These are phyloP conservation scores for Wallacemonas sp. DNA, from an alignment of 208 protist species.

Conservation along the genomic window DNA sequence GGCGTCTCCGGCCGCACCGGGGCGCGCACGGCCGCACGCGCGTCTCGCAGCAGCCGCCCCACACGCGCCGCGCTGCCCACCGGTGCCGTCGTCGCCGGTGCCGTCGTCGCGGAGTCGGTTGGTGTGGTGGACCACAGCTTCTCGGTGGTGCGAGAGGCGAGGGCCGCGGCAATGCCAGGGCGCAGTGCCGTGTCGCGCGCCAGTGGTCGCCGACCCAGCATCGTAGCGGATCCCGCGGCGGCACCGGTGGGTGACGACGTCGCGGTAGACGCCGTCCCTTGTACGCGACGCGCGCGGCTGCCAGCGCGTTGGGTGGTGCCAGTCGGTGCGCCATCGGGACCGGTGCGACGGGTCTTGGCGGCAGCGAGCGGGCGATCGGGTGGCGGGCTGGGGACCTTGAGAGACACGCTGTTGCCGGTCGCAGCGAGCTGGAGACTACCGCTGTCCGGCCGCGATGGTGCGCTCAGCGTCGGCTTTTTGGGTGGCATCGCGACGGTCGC, in stretches of 20 bases:
- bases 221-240: not conserved
- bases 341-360: not conserved
- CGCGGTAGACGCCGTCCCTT: not conserved
- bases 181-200: slow-evolving; percentile 2
- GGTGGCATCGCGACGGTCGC: slow-evolving; percentile 16
- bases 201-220: too few species aligned
- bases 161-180: slow-evolving; percentile 9
- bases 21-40: slow-evolving; percentile 48
- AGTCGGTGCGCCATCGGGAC: too few species aligned
- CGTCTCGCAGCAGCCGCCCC: slow-evolving; percentile 53
- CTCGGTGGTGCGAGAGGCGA: slow-evolving; percentile 8
- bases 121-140: not conserved
- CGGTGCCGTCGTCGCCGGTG: not conserved
- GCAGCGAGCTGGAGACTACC: not conserved
- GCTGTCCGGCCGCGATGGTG: not conserved
- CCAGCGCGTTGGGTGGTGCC: not conserved
- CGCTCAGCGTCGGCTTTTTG: slow-evolving; percentile 13
- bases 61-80: slow-evolving; percentile 45
- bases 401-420: slow-evolving; percentile 3
- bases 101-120: not conserved
- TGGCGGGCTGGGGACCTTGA: slow-evolving; percentile 13
- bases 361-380: not conserved
- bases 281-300: slow-evolving; percentile 7
- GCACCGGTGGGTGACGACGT: too few species aligned
- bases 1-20: slow-evolving; percentile 64